phyloP scores from a whole-genome alignment of 2,329 filamentous ascomycete genomes.

The Septoria petroselini region DNA sequence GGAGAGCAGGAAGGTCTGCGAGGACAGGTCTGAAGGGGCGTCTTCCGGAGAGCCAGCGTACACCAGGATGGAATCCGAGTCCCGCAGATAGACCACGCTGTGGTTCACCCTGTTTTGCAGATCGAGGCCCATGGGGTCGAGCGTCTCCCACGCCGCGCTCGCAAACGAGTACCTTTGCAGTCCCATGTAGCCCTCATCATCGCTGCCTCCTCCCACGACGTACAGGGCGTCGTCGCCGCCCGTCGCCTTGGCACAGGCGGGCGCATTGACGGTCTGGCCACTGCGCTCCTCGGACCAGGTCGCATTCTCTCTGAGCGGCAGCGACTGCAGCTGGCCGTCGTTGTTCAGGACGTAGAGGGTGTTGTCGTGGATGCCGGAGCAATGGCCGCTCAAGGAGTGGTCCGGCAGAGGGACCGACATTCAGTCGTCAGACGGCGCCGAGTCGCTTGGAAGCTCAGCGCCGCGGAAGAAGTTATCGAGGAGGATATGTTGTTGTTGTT shows the following conservation, averaged over 20 bases:
- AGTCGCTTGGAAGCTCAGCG: slow-evolving; percentile 24
- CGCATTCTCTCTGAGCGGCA: slow-evolving; percentile 65
- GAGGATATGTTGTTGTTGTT: slow-evolving; percentile 8
- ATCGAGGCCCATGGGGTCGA: slow-evolving; percentile 50
- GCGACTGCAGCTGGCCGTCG: slow-evolving; percentile 65
- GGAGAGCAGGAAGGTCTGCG: slow-evolving; percentile 71
- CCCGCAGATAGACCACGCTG: slow-evolving; percentile 69
- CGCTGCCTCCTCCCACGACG: slow-evolving; percentile 71
- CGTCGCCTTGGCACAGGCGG: slow-evolving; percentile 70
- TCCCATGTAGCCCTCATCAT: slow-evolving; percentile 63
- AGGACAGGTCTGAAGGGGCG: slow-evolving; percentile 54
- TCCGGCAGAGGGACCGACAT: slow-evolving; percentile 74
- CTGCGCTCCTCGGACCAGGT: slow-evolving; percentile 66
- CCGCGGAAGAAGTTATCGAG: slow-evolving; percentile 9
- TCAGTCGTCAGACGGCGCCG: slow-evolving; percentile 19
- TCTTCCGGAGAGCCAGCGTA: slow-evolving; percentile 73
- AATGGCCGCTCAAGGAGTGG: slow-evolving; percentile 69
- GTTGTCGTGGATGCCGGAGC: slow-evolving; percentile 75
- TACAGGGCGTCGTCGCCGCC: slow-evolving; percentile 66
- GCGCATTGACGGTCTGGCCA: slow-evolving; percentile 70
- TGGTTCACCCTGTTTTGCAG: slow-evolving; percentile 71
- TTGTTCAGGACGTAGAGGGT: slow-evolving; percentile 81
- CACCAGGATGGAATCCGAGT: slow-evolving; percentile 68
- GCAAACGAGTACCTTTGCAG: slow-evolving; percentile 67
- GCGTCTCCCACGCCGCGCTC: slow-evolving; percentile 57